A percentile compares a stretch with the other conserved stretches of the same genome.
Evolutionary conservation across 176 grass and related monocot species (phyloP).

Genomic region (maize (Zea mays)): DNA sequence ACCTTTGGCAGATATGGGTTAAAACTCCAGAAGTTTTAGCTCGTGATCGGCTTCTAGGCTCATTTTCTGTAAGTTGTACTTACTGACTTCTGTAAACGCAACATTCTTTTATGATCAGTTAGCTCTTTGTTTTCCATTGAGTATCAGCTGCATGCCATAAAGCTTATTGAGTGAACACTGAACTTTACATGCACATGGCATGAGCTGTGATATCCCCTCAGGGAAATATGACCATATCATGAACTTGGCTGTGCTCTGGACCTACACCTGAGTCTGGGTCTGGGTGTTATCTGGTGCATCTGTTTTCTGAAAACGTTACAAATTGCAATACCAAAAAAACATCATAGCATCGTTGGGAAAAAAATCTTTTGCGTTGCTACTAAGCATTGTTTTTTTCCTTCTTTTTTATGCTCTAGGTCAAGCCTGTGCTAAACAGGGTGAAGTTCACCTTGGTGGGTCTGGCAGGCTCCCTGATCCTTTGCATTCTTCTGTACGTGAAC

Average conservation of each 20-base stretch:
- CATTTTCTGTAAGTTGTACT: conserved; percentile 76
- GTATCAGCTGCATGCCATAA: background rate
- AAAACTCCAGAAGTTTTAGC: conserved; percentile 95
- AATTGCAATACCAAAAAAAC: background rate
- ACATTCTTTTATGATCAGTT: background rate
- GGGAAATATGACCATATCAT: conserved; percentile 7
- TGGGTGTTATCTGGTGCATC: conserved; percentile 3
- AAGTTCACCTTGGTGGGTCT: conserved; percentile 83
- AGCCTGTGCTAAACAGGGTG: conserved; percentile 87
- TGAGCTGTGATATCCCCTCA: conserved; percentile 32
- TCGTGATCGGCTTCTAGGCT: conserved; percentile 88
- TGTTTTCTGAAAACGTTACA: conserved; percentile 7
- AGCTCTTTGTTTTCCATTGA: background rate
- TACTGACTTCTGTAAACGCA: background rate
- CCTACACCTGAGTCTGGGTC: background rate
- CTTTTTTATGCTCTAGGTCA: conserved; percentile 58
- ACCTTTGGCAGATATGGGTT: conserved; percentile 84
- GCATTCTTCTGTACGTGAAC: conserved; percentile 71
- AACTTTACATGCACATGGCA: conserved; percentile 32
- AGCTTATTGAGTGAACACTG: conserved; percentile 11
- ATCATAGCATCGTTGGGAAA: background rate
- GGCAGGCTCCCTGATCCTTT: conserved; percentile 71
- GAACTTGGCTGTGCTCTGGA: background rate
- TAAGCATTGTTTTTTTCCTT: background rate
- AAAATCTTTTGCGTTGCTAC: background rate